phyloP scores from a whole-genome alignment of 768 basidiomycete genomes.

The Boletus coccyginus region DNA sequence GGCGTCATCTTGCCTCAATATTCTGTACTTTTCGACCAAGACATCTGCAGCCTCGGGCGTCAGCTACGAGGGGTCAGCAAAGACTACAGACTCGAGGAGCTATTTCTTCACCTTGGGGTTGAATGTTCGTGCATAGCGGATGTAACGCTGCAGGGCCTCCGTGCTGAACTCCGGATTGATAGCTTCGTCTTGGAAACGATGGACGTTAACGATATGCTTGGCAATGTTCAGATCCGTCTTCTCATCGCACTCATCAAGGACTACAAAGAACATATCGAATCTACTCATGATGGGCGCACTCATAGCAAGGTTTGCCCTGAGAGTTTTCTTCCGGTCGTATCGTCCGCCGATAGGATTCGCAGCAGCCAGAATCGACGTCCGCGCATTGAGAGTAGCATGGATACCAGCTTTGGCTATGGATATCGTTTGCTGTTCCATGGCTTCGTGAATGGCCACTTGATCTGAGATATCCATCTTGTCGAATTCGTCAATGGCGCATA shows the following conservation, averaged over 20 bases:
- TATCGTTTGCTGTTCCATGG: conserved; percentile 99
- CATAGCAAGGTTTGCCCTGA: conserved; percentile 95
- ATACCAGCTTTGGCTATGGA: conserved; percentile 99
- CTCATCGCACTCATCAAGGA: conserved; percentile 95
- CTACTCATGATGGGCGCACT: conserved; percentile 99
- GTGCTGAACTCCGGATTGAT: conserved; percentile 97
- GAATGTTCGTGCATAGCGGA: conserved; percentile 95
- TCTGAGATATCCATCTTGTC: conserved; percentile 99
- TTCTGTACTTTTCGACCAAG: conserved; percentile 92
- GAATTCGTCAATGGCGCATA: conserved; percentile 99
- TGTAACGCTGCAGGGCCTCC: conserved; percentile 94
- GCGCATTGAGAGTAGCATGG: conserved; percentile 95
- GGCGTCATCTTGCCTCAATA: conserved; percentile 88
- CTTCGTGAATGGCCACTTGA: conserved; percentile 99
- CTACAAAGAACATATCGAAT: conserved; percentile 97
- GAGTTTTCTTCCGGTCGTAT: conserved; percentile 91
- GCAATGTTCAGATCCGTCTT: conserved; percentile 91
- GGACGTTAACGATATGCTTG: conserved; percentile 95
- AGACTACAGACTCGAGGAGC: not conserved
- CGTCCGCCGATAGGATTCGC: conserved; percentile 97
- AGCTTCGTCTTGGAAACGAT: conserved; percentile 91
- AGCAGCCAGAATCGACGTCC: conserved; percentile 96
- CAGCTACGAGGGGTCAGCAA: conserved; percentile 50
- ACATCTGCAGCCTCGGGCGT: conserved; percentile 91
- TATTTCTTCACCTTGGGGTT: conserved; percentile 75